A percentile compares a stretch with the other conserved stretches of the same genome.
phyloP scores from a whole-genome alignment of 164 flowering plant genomes.

The Malania oleifera region DNA sequence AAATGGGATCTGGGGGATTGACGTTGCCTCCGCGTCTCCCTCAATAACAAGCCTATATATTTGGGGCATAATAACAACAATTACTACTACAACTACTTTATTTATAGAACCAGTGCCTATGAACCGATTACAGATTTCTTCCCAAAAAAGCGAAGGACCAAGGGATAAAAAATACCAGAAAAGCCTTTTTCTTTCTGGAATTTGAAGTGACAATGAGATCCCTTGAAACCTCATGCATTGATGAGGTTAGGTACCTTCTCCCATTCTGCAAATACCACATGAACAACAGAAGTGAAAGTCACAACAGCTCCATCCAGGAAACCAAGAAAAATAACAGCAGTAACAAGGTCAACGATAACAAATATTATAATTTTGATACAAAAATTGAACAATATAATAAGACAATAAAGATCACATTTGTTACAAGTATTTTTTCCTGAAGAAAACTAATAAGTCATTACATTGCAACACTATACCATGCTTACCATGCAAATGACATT shows the following conservation, averaged over 20 bases:
- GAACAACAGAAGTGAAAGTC: neutral
- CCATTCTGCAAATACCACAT: slow-evolving; percentile 67
- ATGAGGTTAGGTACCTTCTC: slow-evolving; percentile 75
- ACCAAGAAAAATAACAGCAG: neutral
- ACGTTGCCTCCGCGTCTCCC: too few species aligned
- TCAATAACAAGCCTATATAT: too few species aligned
- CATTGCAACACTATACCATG: slow-evolving; percentile 9
- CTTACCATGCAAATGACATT: slow-evolving; percentile 98
- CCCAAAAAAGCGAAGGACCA: neutral
- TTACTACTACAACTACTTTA: too few species aligned
- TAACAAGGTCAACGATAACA: neutral
- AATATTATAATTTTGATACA: too few species aligned
- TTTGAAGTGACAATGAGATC: slow-evolving; percentile 81
- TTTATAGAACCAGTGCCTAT: neutral
- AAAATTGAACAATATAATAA: neutral
- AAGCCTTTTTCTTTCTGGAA: slow-evolving; percentile 88
- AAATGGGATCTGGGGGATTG: too few species aligned
- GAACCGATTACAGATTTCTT: neutral
- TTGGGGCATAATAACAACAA: too few species aligned
- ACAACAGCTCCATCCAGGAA: neutral
- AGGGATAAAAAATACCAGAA: slow-evolving; percentile 50
- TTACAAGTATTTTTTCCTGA: neutral
- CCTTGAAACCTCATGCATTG: slow-evolving; percentile 94
- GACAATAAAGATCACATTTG: too few species aligned
- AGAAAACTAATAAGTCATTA: neutral